These are phyloP conservation scores for Ceratorhiza oryzae-sativae DNA, from an alignment of 1,284 basidiomycete species.

Conservation along the genomic window DNA sequence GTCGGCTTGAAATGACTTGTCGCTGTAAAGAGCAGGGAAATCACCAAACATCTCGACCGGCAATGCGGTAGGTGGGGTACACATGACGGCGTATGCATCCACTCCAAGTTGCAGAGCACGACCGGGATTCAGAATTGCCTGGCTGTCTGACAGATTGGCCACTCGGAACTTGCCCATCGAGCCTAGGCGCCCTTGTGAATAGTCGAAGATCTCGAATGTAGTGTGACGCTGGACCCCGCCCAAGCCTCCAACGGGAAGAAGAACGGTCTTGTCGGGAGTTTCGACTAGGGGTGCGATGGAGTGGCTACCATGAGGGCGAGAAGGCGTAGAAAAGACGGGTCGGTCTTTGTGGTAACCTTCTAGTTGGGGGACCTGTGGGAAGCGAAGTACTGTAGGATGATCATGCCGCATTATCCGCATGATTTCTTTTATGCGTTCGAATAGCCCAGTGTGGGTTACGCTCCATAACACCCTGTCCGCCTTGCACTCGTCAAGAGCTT, in stretches of 20 bases:
- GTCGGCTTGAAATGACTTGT: neutral
- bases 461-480: neutral
- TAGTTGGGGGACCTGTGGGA: conserved; percentile 17
- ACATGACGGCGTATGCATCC: conserved; percentile 27
- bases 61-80: conserved; percentile 9
- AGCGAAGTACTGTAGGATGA: neutral
- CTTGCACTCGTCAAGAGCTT: neutral
- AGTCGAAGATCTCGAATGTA: conserved; percentile 31
- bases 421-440: conserved; percentile 9
- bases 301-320: conserved; percentile 7
- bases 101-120: neutral
- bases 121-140: neutral
- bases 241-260: conserved; percentile 10
- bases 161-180: neutral
- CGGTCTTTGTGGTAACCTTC: conserved; percentile 21
- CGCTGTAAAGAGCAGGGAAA: neutral
- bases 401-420: neutral
- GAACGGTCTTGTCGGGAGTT: neutral
- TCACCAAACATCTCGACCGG: neutral
- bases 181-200: neutral
- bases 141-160: neutral
- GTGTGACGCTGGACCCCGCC: conserved; percentile 6
- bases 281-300: conserved; percentile 15
- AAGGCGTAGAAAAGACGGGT: conserved; percentile 16
- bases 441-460: conserved; percentile 7